Evolutionary conservation across 192 early-diverging fungal species (phyloP), one percentile per base, ranked within the genome.

Genomic region (Coemansia sp.): DNA sequence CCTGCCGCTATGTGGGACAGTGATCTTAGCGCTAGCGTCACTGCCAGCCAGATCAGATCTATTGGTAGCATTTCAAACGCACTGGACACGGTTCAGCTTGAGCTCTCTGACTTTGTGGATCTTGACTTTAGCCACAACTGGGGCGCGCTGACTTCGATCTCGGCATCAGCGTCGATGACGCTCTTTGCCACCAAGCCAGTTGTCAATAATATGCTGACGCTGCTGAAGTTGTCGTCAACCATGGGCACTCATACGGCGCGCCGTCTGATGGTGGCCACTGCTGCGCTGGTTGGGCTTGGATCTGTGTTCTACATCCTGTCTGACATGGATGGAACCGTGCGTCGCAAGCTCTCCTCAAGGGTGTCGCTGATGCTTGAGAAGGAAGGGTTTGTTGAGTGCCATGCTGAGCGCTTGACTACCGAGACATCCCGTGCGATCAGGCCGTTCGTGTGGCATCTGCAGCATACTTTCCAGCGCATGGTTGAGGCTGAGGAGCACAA

Each of bases 401-500:
- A 93, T 55, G 84, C 87, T 41, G 84, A 88, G 65, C 85, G 89
- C 49, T 85, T 93, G 54, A 76, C 84, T 17, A 85, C 84, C 17
- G 89, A 89, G 57, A 84, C 87, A 7, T 84, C 88, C 62, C 87
- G 89, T 41, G 78, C 88, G 5, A 75, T 91, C 53, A 86, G 90
- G 20, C 80, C 87, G 63, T 88, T 88, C 67, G 89, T 88, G 4
- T 89, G 88, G 87, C 88, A 90, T 58, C 72, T 91, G 49, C 90
- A 90, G 74, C 84, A 77, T 69, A 83, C 85, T 14, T 87, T 90
- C 76, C 87, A 90, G 77, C 85, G 84, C 65, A 88, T 90, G 68
- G 88, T 93, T 55, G 90, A 93, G 68, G 83, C 85, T 16, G 86
- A 91, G 58, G 88, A 93, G 66, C 79, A 84, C 45, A 82, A 80